Percentiles rank a stretch among this genome's conserved stretches.
Evolutionary conservation across 2,329 filamentous ascomycete genomes (phyloP).

Genomic region (Sclerotinia nivalis): DNA sequence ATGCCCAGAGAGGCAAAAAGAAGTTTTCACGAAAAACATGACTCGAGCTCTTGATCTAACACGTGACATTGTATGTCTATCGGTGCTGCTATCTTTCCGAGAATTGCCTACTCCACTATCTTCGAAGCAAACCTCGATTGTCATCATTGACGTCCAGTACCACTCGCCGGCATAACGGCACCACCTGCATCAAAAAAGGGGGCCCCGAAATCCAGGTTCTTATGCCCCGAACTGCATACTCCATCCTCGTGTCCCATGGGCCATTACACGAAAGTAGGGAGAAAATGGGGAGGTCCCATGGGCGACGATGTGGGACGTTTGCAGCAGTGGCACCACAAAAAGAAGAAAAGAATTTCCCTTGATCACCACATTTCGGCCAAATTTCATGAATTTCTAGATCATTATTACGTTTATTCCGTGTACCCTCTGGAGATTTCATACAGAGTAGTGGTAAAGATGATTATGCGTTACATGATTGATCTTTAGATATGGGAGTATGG

Average conservation of each 20-base stretch:
- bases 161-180: constrained; percentile 7
- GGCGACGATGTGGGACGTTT: constrained; percentile 1
- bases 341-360: constrained; percentile 1
- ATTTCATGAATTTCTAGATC: constrained; percentile 5
- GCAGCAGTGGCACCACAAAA: constrained; percentile 2
- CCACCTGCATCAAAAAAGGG: not conserved
- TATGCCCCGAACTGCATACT: constrained; percentile 7
- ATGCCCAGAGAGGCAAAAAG: not conserved
- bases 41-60: not conserved
- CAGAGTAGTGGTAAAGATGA: not conserved
- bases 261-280: not conserved
- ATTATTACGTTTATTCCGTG: constrained; percentile 5
- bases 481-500: constrained; percentile 5
- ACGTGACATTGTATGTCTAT: not conserved
- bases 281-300: constrained; percentile 21
- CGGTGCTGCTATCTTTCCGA: constrained; percentile 1
- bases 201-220: constrained; percentile 3
- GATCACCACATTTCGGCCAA: constrained; percentile 4
- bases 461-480: constrained; percentile 13
- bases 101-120: not conserved
- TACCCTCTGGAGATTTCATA: not conserved
- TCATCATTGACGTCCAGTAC: not conserved
- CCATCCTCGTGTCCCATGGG: constrained; percentile 16
- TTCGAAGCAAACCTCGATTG: not conserved
- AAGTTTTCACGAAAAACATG: not conserved